Evolutionary conservation across 768 basidiomycete species (phyloP), one percentile per base, ranked within the genome.

Genomic region (Lentinula edodes): DNA sequence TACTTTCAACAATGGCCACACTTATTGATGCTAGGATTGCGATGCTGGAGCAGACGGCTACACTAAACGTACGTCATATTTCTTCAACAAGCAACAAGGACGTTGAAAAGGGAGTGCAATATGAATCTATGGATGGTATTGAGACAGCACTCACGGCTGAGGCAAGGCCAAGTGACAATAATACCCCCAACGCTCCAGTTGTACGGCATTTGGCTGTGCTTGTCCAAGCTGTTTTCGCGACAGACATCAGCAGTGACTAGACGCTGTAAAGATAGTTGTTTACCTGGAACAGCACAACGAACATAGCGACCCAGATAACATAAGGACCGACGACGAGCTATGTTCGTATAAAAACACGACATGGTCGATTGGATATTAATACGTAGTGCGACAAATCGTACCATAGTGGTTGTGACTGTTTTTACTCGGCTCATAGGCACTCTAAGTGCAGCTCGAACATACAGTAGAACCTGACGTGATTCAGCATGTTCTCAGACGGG

Each of bases 381-480:
- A n/a, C n/a, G n/a, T n/a, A n/a, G n/a, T n/a, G n/a, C n/a, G n/a
- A n/a, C n/a, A n/a, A n/a, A n/a, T n/a, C n/a, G n/a, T n/a, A 55
- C 54, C 36, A 42, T 6, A 9, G 39, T 43, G 3, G 54, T 39
- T 16, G 39, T 55, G 6, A 18, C 41, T 4, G 54, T 9, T 39
- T 55, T 55, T 8, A 55, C 54, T n/a, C 23, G 54, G 32, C 20
- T 13, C 54, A 55, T 55, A 8, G 54, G 54, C n/a, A 55, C 54
- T 18, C 41, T 8, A 2, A 55, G 34, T 13, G 54, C 54, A 7
- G 39, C 54, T 13, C 39, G 54, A 41, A 55, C 38, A 41, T 41
- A 42, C 7, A 55, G 54, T 5, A 39, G 13, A 13, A 42, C 54
- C 54, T 55, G 8, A 18, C 28, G 9, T 10, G 18, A 55, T 41